Percentiles rank a stretch among this genome's conserved stretches.
Conservation (phyloP, 1,284 basidiomycete species). For the Uromyces viciae-fabae region DNA sequence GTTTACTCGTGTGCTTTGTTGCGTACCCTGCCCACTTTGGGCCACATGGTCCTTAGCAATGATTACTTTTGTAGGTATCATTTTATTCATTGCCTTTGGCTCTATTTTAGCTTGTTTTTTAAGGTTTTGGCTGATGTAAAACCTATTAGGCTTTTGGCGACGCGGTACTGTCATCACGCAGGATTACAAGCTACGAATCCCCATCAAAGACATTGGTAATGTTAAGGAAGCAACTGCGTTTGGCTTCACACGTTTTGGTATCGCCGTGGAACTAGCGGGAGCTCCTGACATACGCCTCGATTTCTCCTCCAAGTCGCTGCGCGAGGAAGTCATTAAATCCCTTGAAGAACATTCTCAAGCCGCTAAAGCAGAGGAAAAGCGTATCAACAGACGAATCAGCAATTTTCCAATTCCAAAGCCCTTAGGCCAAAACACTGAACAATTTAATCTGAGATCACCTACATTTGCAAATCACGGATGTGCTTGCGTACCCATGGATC, state of each 20-base stretch:
- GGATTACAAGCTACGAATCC: slow-evolving; percentile 50
- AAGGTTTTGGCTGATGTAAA: background rate
- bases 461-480: background rate
- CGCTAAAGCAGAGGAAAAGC: slow-evolving; percentile 11
- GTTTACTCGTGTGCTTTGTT: slow-evolving; percentile 50
- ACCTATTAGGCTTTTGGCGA: slow-evolving; percentile 34
- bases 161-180: slow-evolving; percentile 44
- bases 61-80: slow-evolving; percentile 50
- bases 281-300: slow-evolving; percentile 51
- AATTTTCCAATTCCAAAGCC: slow-evolving; percentile 14
- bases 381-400: slow-evolving; percentile 15
- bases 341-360: background rate
- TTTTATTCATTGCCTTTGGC: background rate
- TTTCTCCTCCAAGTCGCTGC: slow-evolving; percentile 48
- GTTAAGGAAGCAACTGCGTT: slow-evolving; percentile 49
- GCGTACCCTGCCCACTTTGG: slow-evolving; percentile 49
- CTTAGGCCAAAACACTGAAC: slow-evolving; percentile 1
- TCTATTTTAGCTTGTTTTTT: background rate
- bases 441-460: background rate
- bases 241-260: slow-evolving; percentile 50
- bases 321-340: slow-evolving; percentile 45
- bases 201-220: slow-evolving; percentile 49
- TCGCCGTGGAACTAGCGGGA: slow-evolving; percentile 50
- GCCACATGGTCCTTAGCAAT: slow-evolving; percentile 50
- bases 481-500: background rate